phyloP scores from a whole-genome alignment of 345 rosid genomes.

The Euphorbia pulcherrima region DNA sequence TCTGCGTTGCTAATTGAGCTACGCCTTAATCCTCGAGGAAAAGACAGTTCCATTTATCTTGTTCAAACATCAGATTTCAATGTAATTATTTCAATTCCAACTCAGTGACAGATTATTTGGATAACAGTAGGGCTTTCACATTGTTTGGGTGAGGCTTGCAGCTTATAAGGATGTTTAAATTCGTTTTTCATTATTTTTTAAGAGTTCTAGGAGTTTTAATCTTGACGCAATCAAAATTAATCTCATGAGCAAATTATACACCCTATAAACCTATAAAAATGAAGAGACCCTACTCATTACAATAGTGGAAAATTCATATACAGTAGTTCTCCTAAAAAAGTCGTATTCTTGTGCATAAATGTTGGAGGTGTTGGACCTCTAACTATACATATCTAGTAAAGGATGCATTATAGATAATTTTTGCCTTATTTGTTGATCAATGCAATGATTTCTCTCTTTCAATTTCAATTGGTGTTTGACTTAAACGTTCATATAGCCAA shows the following conservation, averaged over 20 bases:
- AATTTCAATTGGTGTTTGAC: background rate
- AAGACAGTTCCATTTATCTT: no score
- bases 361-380: no score
- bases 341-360: conserved; percentile 1
- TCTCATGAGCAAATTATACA: background rate
- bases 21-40: no score
- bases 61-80: no score
- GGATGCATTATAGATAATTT: background rate
- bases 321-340: background rate
- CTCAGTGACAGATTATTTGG: no score
- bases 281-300: background rate
- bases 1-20: no score
- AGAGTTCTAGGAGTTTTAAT: no score
- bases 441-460: background rate
- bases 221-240: background rate
- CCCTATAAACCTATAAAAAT: background rate
- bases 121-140: no score
- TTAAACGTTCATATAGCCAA: background rate
- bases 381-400: background rate
- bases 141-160: no score
- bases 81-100: no score
- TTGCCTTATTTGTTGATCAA: background rate
- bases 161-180: no score
- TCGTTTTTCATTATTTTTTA: no score
- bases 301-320: background rate